A percentile compares a stretch with the other conserved stretches of the same genome.
Conservation (phyloP, 768 basidiomycete genomes). For the Cystofilobasidium capitatum region DNA sequence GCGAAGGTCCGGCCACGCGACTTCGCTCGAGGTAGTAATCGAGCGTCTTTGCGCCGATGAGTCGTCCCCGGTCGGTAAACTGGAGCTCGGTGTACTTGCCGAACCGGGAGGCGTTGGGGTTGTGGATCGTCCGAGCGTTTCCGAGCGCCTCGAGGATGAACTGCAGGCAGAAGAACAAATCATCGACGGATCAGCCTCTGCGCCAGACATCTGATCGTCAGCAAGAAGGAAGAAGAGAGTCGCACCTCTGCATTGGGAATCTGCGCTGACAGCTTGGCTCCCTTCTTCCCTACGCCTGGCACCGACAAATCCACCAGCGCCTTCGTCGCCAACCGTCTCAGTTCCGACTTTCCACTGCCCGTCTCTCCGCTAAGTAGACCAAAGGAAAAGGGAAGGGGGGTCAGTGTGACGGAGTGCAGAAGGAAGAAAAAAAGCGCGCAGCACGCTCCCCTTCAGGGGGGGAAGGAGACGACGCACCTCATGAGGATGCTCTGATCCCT, state of each 20-base stretch:
- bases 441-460: not conserved
- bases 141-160: slow-evolving; percentile 94
- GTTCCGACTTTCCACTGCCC: slow-evolving; percentile 87
- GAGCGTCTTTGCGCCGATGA: slow-evolving; percentile 84
- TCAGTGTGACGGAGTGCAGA: not conserved
- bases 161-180: slow-evolving; percentile 28
- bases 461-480: slow-evolving; percentile 49
- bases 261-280: slow-evolving; percentile 72
- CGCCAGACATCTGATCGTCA: not conserved
- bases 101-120: slow-evolving; percentile 90
- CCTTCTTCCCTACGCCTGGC: slow-evolving; percentile 73
- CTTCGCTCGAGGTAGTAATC: slow-evolving; percentile 92
- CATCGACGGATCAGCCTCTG: not conserved
- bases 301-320: slow-evolving; percentile 82
- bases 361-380: slow-evolving; percentile 69
- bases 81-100: slow-evolving; percentile 98
- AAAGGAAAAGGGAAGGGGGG: not conserved
- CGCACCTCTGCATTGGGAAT: slow-evolving; percentile 69
- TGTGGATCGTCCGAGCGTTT: slow-evolving; percentile 66
- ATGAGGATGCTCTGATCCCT: slow-evolving; percentile 87
- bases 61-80: slow-evolving; percentile 80
- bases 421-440: slow-evolving; percentile 1
- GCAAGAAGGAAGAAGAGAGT: not conserved
- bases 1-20: slow-evolving; percentile 61
- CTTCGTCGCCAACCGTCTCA: slow-evolving; percentile 79